A percentile compares a stretch with the other conserved stretches of the same genome.
phyloP scores from a whole-genome alignment of 2,329 filamentous ascomycete genomes.

The Ophiosphaerella herpotricha region DNA sequence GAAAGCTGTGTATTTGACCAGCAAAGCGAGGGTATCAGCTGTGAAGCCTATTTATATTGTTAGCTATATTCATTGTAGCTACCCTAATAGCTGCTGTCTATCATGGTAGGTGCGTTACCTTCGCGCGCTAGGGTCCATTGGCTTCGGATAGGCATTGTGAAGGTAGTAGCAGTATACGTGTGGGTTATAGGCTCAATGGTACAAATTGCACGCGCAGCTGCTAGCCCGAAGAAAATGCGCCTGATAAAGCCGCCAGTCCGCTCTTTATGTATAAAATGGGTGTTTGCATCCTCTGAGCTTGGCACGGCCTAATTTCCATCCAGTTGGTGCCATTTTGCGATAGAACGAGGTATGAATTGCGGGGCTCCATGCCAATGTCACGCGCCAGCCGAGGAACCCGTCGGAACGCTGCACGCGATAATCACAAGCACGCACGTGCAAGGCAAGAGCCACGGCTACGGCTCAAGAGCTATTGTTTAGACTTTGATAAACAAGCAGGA shows the following conservation, averaged over 20 bases:
- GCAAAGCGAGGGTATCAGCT: conserved; percentile 62
- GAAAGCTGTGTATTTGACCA: conserved; percentile 65
- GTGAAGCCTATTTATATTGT: conserved; percentile 30
- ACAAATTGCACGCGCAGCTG: too few relatives aligned
- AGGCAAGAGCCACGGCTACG: too few relatives aligned
- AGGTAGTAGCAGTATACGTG: not conserved
- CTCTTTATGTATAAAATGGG: not conserved
- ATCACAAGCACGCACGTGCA: too few relatives aligned
- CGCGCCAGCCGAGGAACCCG: not conserved
- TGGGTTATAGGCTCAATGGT: not conserved
- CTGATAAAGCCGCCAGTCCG: not conserved
- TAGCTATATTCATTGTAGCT: not conserved
- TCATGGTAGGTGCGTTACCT: conserved; percentile 29
- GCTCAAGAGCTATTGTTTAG: too few relatives aligned
- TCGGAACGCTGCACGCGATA: too few relatives aligned
- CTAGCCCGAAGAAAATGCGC: not conserved
- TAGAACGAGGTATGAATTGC: too few relatives aligned
- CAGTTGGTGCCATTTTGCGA: too few relatives aligned
- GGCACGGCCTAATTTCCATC: too few relatives aligned
- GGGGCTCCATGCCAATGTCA: not conserved
- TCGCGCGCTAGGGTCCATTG: conserved; percentile 46
- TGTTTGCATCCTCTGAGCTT: not conserved
- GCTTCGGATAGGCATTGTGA: conserved; percentile 44
- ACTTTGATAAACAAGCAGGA: too few relatives aligned
- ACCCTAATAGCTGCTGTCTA: not conserved